phyloP scores from a whole-genome alignment of 176 grass and related monocot species.

The Cenchrus purpureus region DNA sequence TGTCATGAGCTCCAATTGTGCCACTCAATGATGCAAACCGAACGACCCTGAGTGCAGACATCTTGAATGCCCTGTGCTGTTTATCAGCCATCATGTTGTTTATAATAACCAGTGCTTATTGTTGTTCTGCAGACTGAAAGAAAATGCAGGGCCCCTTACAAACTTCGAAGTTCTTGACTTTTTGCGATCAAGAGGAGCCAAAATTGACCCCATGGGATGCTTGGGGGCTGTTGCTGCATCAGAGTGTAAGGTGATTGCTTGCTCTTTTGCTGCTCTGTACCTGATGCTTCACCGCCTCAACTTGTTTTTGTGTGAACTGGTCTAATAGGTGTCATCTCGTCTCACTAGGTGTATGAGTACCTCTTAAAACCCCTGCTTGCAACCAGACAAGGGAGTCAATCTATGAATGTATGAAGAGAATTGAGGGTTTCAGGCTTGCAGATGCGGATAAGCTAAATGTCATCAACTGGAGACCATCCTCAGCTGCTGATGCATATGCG shows the following conservation, averaged over 20 bases:
- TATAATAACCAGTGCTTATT: not conserved
- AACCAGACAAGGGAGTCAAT: constrained; percentile 72
- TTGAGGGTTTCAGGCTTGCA: constrained; percentile 69
- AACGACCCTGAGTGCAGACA: not conserved
- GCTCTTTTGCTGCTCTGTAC: constrained; percentile 18
- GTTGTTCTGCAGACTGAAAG: constrained; percentile 54
- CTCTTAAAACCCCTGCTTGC: constrained; percentile 60
- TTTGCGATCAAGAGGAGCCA: constrained; percentile 72
- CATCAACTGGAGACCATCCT: constrained; percentile 74
- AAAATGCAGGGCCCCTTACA: constrained; percentile 65
- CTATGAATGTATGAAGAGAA: constrained; percentile 62
- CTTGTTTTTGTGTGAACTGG: not conserved
- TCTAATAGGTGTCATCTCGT: not conserved
- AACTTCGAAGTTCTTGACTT: constrained; percentile 93
- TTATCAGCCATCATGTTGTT: not conserved
- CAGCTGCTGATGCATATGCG: constrained; percentile 44
- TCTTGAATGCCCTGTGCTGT: not conserved
- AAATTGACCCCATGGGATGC: constrained; percentile 81
- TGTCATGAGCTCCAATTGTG: not conserved
- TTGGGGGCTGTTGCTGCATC: constrained; percentile 76
- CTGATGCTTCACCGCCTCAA: not conserved
- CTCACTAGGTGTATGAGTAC: constrained; percentile 73
- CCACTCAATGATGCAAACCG: not conserved
- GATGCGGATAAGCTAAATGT: constrained; percentile 72
- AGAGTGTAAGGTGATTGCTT: constrained; percentile 72